Base-by-base conservation (phyloP, 2,329 filamentous ascomycete species). In the Botrytis paeoniae region DNA sequence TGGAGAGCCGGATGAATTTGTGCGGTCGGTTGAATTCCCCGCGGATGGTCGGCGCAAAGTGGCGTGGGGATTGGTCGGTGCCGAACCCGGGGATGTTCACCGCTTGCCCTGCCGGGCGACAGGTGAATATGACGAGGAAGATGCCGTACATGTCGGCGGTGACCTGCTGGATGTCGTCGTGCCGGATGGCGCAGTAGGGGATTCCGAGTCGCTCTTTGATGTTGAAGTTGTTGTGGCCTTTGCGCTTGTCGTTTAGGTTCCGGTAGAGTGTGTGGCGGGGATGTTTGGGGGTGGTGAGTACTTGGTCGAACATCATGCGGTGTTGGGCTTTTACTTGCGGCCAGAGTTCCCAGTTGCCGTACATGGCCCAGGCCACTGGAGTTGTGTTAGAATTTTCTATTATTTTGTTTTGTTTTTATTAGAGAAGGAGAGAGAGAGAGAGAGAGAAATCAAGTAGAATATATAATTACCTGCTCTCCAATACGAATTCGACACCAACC, bases 61-160 rank as follows among this genome's bases (percentile, higher is more conserved):
- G 65, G 9, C 12, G n/a, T 0, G 22, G 25, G 3, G n/a, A 10
- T 32, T 51, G 60, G 18, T 51, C 45, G 22, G 4, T 18, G 8
- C 2, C 10, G 4, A 10, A 14, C 4, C 29, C 32, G 1, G 4
- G 4, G 1, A 9, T 6, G 2, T 39, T 10, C 0, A 16, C 41
- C 0, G 22, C 25, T 12, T 25, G 25, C 0, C 25, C 45, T 6
- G 20, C 16, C 7, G 65, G 48, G 6, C n/a, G 65, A 25, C 39
- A 57, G 0, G 18, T 57, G 32, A 68, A 68, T 7, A 73, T 12
- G 8, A 73, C n/a, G 0, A 73, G 64, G 5, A 29, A 29, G 5
- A 73, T 35, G 1, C 64, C 65, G 32, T 69, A 73, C 0, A 73
- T 18, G 14, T 70, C 71, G 2, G 71, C 71, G 5, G 65, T 73